Percentiles rank a stretch among this genome's conserved stretches.
Conservation (phyloP, 2,329 filamentous ascomycete species). For the Talaromyces amestolkiae region DNA sequence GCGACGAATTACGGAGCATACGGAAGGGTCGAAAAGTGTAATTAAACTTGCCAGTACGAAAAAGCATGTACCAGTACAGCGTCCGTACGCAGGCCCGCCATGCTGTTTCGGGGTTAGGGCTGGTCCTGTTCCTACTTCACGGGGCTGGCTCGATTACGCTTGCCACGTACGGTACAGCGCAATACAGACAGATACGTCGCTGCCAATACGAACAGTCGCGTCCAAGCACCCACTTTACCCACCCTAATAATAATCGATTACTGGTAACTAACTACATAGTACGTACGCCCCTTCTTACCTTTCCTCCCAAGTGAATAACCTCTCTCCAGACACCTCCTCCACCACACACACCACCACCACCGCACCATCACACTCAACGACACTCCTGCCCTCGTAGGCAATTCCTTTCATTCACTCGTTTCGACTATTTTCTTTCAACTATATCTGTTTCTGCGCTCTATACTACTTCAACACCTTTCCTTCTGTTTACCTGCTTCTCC, state of each 20-base stretch:
- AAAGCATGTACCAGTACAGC: background rate
- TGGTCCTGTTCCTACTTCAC: background rate
- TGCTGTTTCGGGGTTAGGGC: background rate
- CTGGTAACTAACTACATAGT: background rate
- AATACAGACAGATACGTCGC: background rate
- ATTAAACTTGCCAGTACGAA: background rate
- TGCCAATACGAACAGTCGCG: background rate
- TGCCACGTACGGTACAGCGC: background rate
- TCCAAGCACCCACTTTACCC: background rate
- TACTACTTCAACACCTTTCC: constrained; percentile 12
- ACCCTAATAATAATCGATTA: background rate
- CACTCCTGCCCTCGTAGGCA: constrained; percentile 1
- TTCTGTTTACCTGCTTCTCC: constrained; percentile 20
- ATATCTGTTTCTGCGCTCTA: constrained; percentile 6
- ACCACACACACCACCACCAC: constrained; percentile 12
- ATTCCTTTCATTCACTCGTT: constrained; percentile 21
- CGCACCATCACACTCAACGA: too few relatives aligned
- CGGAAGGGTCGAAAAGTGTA: background rate
- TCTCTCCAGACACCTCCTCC: constrained; percentile 11
- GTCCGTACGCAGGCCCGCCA: background rate
- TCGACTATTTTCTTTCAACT: constrained; percentile 1
- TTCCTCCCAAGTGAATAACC: background rate
- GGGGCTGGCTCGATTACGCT: constrained; percentile 4
- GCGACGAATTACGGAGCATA: background rate
- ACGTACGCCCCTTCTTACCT: constrained; percentile 6